Evolutionary conservation across 2,329 filamentous ascomycete genomes (phyloP), one percentile per base, ranked within the genome.

Genomic region (Fusarium keratoplasticum): DNA sequence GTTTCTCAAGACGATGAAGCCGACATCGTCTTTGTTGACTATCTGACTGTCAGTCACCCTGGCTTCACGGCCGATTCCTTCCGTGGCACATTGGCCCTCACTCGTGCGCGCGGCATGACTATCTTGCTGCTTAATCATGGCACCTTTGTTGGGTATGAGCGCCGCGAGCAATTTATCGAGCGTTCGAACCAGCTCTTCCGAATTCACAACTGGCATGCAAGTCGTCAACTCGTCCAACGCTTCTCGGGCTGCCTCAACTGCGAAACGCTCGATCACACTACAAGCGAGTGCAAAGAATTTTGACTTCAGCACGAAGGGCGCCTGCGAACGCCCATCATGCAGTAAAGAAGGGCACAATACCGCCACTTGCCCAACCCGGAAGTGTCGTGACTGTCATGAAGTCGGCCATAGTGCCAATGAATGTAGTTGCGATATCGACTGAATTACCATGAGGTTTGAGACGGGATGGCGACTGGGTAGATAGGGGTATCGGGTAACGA

Each of bases 401-500:
- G 31, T 57, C 2, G 35, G 35, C 16, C 35, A 36, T 18, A 20
- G 29, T 16, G n/a, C 31, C 9, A 35, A 38, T 25, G 52, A 57
- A 5, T 36, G 31, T 36, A 3, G 3, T 13, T 16, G n/a, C 7
- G 52, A 57, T 3, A 40, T 40, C n/a, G 13, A 25, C 31, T 57
- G 18, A 11, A 3, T 5, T 42, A 20, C 22, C 6, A 14, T 11
- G 11, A 42, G 11, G 20, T 42, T 42, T 11, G n/a, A 42, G 40
- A 14, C 6, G 5, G n/a, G 20, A 22, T 14, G 6, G 2, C n/a
- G 6, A 6, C n/a, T 42, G 20, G 40, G 20, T 42, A 42, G n/a
- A 22, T 42, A 42, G 55, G 60, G 54, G 71, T 71, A 65, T 75
- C 64, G 71, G 76, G 70, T 71, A 72, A 54, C 67, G 71, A 78